Base-by-base conservation (phyloP, 805 yeast genomes). In the Millerozyma miso region DNA sequence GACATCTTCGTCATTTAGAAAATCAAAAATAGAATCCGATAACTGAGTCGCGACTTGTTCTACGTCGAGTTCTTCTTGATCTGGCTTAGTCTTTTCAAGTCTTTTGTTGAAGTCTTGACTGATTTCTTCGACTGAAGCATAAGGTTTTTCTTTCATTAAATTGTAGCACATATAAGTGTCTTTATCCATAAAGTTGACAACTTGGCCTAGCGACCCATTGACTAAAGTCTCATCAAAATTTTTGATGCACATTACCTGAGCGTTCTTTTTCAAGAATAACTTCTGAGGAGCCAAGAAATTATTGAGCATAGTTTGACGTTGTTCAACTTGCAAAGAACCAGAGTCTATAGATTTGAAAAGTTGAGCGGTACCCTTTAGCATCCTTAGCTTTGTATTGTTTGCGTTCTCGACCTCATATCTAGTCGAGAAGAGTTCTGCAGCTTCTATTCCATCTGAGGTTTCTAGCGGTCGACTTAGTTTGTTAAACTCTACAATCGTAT, bases 241-340 rank as follows among this genome's bases (percentile, higher is more conserved):
- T 56, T 85, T 85, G 37, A 85, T 73, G 72, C 85, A 79, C 91
- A 86, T 85, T 0, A 86, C 95, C 61, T 85, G 93, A 0, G 91
- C 88, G 36, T 84, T 84, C 42, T 74, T 74, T 54, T 85, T 86
- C 52, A 86, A 63, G 4, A 67, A 67, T 12, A 86, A 56, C 31
- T 62, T 63, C 31, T 70, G 65, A 2, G 88, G 86, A 1, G 89
- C 85, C 53, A 85, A 60, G 48, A 84, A 81, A 50, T 80, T 78
- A 17, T 72, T 67, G 10, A 83, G 59, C 18, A 82, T 53, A 40
- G 63, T 68, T 38, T 69, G 69, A 37, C 76, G 65, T 18, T 67
- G 62, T 2, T 63, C 73, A 3, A 59, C 59, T 37, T 78, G 79
- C 8, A 69, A 49, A 10, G 48, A 35, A 29, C 88, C 89, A 3